Conservation (phyloP, 163 green algal species). For the Volvox carteri region DNA sequence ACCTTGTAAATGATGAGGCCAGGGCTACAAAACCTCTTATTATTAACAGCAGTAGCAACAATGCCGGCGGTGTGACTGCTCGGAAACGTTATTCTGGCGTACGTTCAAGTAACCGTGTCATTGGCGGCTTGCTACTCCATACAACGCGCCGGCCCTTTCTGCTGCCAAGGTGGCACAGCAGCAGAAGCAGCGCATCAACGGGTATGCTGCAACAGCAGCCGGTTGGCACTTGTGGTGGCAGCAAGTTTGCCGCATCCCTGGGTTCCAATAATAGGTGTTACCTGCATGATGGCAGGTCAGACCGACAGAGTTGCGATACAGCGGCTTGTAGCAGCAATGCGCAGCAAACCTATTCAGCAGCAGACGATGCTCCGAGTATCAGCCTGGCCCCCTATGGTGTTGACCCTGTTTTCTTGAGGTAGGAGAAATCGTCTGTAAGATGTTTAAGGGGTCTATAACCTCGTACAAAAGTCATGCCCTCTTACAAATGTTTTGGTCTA, state of each 20-base stretch:
- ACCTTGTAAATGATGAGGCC: no score
- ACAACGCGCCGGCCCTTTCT: slow-evolving; percentile 52
- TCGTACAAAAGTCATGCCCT: no score
- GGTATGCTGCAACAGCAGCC: no score
- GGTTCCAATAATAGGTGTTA: slow-evolving; percentile 40
- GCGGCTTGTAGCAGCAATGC: slow-evolving; percentile 11
- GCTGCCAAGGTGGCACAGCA: not conserved
- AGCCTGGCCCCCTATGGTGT: slow-evolving; percentile 58
- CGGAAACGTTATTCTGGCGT: slow-evolving; percentile 28
- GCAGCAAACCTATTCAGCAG: no score
- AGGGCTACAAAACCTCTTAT: no score
- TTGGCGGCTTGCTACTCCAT: slow-evolving; percentile 60
- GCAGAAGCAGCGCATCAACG: not conserved
- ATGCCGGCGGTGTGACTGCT: not conserved
- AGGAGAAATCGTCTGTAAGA: no score
- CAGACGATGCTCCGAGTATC: no score
- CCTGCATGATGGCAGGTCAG: slow-evolving; percentile 3
- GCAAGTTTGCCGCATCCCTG: slow-evolving; percentile 10
- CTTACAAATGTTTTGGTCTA: no score
- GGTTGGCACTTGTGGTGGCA: not conserved
- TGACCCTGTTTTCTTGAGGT: slow-evolving; percentile 64
- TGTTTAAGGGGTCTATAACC: no score
- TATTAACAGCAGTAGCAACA: no score
- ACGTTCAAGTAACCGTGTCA: slow-evolving; percentile 33
- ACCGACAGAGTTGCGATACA: not conserved